phyloP scores from a whole-genome alignment of 129 eudicot species.

The Tagetes erecta region DNA sequence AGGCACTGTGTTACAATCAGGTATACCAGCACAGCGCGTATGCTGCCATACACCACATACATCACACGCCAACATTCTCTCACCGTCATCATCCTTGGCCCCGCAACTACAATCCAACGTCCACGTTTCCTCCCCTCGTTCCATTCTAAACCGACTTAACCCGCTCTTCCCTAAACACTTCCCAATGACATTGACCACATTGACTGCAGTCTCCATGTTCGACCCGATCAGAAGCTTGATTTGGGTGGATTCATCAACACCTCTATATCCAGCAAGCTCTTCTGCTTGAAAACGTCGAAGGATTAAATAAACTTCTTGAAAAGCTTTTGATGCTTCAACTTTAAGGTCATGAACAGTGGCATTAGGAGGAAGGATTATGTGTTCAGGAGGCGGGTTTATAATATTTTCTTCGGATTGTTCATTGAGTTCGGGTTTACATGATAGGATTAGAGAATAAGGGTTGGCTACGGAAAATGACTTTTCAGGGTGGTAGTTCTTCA shows the following conservation, averaged over 20 bases:
- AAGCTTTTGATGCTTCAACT: conserved; percentile 65
- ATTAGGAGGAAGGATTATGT: conserved; percentile 46
- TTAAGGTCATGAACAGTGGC: conserved; percentile 75
- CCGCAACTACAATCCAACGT: conserved; percentile 88
- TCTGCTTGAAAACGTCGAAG: conserved; percentile 73
- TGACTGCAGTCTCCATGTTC: conserved; percentile 39
- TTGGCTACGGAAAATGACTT: conserved; percentile 14
- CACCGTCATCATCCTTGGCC: conserved; percentile 93
- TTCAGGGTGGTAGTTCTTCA: conserved; percentile 72
- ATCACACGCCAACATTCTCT: conserved; percentile 94
- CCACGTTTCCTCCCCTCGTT: conserved; percentile 82
- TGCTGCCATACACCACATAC: conserved; percentile 85
- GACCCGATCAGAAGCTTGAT: conserved; percentile 66
- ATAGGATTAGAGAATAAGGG: conserved; percentile 42
- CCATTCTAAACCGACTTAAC: conserved; percentile 57
- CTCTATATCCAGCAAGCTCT: conserved; percentile 84
- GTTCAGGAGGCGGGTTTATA: conserved; percentile 64
- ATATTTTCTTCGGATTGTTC: conserved; percentile 32
- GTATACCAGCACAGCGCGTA: conserved; percentile 78
- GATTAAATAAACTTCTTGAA: conserved; percentile 77
- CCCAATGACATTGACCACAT: conserved; percentile 53
- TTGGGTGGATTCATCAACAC: conserved; percentile 79
- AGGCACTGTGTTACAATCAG: conserved; percentile 58
- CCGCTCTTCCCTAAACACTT: conserved; percentile 52
- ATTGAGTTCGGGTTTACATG: conserved; percentile 57